A percentile compares a stretch with the other conserved stretches of the same genome.
Conservation (phyloP, 2,329 filamentous ascomycete species). For the Ophiostoma sp. region DNA sequence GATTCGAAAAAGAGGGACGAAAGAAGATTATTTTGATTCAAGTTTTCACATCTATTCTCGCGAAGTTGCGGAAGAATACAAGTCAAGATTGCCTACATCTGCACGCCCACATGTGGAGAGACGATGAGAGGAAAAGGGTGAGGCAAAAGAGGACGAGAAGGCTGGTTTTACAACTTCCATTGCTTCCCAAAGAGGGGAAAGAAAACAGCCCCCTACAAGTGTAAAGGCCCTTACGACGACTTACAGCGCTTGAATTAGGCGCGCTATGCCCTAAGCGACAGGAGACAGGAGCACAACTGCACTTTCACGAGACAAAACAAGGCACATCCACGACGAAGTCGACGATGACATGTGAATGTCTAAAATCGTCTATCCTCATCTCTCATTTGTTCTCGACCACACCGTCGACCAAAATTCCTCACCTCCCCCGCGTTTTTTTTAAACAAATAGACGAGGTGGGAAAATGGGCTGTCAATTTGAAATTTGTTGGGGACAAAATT, state of each 20-base stretch:
- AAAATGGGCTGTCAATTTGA: neutral
- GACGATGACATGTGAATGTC: constrained; percentile 1
- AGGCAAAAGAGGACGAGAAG: neutral
- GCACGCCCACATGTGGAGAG: neutral
- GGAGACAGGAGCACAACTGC: neutral
- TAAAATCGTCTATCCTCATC: no score
- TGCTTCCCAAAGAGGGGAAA: neutral
- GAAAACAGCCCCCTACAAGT: neutral
- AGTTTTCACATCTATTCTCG: neutral
- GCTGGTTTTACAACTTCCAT: neutral
- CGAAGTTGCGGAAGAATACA: neutral
- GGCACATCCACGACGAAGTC: neutral
- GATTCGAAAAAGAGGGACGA: neutral
- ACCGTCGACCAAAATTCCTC: neutral
- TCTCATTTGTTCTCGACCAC: neutral
- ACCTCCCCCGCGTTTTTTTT: neutral
- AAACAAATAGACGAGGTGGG: neutral
- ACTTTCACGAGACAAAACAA: constrained; percentile 8
- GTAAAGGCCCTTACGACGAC: neutral
- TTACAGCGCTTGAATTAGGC: neutral
- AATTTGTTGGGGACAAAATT: neutral
- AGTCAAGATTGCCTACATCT: neutral
- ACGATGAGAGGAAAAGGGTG: neutral
- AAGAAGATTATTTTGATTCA: neutral
- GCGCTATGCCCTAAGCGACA: constrained; percentile 1